Percentiles rank a stretch among this genome's conserved stretches.
phyloP scores from a whole-genome alignment of 2,329 filamentous ascomycete species.

The Stemphylium beticola region DNA sequence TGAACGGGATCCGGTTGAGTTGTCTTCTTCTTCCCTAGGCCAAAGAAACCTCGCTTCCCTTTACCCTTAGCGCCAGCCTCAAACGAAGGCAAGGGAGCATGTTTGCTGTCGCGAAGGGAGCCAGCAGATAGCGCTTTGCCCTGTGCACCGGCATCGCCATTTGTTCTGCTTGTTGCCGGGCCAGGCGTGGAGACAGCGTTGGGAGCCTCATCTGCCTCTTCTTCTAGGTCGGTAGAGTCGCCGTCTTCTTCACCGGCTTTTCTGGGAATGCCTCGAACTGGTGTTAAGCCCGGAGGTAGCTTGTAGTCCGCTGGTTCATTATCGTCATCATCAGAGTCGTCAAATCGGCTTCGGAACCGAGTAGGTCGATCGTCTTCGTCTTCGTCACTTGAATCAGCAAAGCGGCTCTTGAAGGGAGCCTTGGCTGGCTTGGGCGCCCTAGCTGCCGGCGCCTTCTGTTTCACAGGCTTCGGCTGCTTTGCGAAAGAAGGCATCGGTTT shows the following conservation, averaged over 20 bases:
- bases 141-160: conserved; percentile 25
- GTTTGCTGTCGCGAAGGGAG: conserved; percentile 49
- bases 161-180: conserved; percentile 21
- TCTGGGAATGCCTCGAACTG: conserved; percentile 66
- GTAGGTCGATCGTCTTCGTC: conserved; percentile 44
- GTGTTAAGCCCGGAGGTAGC: conserved; percentile 52
- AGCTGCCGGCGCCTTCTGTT: conserved; percentile 26
- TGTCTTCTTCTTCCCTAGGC: conserved; percentile 68
- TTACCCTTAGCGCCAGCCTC: conserved; percentile 45
- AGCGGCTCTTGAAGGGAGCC: conserved; percentile 55
- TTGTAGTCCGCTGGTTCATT: conserved; percentile 55
- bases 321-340: conserved; percentile 60
- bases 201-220: conserved; percentile 43
- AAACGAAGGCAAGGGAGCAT: conserved; percentile 37
- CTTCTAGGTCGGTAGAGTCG: conserved; percentile 61
- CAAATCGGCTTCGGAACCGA: conserved; percentile 56
- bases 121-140: conserved; percentile 44
- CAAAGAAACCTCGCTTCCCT: conserved; percentile 52
- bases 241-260: conserved; percentile 62
- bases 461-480: conserved; percentile 26
- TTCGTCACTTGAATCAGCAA: conserved; percentile 73
- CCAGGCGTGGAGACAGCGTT: conserved; percentile 22
- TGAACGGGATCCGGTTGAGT: conserved; percentile 40
- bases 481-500: conserved; percentile 24
- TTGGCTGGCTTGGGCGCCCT: conserved; percentile 22